Evolutionary conservation across 352 stramenopile genomes (phyloP).

Genomic region (Phytopythium cucurbitacearum): DNA sequence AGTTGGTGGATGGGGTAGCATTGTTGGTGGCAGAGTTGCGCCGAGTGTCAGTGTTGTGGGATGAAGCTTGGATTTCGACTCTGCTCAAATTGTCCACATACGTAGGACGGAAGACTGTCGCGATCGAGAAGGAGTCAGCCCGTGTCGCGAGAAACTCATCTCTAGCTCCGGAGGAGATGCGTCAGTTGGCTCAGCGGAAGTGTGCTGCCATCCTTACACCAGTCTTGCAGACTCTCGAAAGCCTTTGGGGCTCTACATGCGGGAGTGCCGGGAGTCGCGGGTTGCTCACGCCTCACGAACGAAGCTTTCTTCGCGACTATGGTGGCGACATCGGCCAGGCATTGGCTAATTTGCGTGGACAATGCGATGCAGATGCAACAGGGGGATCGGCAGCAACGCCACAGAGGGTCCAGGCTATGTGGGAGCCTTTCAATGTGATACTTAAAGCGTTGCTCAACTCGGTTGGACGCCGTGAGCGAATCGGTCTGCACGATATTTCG

Average conservation of each 20-base stretch:
- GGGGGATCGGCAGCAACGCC: background rate
- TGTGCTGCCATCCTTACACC: constrained; percentile 83
- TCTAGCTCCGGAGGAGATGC: constrained; percentile 58
- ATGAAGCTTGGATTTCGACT: constrained; percentile 72
- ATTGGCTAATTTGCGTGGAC: constrained; percentile 9
- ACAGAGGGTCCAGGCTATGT: constrained; percentile 26
- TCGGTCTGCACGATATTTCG: constrained; percentile 73
- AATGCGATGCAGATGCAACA: no score
- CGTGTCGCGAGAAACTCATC: constrained; percentile 69
- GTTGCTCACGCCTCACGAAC: constrained; percentile 62
- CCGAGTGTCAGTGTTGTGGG: constrained; percentile 79
- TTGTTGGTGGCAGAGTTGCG: constrained; percentile 69
- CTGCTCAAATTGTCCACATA: constrained; percentile 74
- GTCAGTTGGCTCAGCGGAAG: constrained; percentile 58
- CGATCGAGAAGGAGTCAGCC: constrained; percentile 69
- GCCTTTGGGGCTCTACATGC: constrained; percentile 62
- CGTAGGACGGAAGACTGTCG: constrained; percentile 56
- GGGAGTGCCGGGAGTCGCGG: constrained; percentile 18
- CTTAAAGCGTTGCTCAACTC: constrained; percentile 49
- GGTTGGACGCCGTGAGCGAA: constrained; percentile 35
- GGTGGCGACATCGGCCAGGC: constrained; percentile 43
- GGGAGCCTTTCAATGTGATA: constrained; percentile 74
- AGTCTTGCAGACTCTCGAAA: constrained; percentile 61
- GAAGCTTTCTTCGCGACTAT: constrained; percentile 66
- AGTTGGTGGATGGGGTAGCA: constrained; percentile 50